phyloP scores from a whole-genome alignment of 176 grass and related monocot genomes.

The Oryza meridionalis region DNA sequence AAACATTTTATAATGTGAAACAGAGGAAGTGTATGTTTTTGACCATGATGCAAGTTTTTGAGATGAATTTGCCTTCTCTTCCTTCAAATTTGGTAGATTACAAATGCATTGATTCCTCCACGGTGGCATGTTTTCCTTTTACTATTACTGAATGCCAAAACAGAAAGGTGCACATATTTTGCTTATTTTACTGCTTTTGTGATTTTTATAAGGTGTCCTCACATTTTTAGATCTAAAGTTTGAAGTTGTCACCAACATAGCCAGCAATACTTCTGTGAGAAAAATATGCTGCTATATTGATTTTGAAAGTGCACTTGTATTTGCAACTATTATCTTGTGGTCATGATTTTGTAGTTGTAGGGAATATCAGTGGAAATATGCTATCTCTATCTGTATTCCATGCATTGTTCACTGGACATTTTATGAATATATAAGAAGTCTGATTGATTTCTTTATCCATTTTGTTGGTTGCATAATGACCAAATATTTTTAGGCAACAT shows the following conservation, averaged over 20 bases:
- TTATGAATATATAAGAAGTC: constrained; percentile 4
- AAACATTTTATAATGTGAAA: too few species aligned
- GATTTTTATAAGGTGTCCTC: background rate
- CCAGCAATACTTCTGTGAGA: background rate
- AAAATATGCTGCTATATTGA: background rate
- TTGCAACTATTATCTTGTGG: background rate
- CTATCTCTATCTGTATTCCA: constrained; percentile 15
- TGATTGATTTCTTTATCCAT: background rate
- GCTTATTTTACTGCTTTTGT: background rate
- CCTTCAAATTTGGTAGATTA: constrained; percentile 10
- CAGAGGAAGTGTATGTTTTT: background rate
- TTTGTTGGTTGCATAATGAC: constrained; percentile 32
- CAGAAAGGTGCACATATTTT: constrained; percentile 11
- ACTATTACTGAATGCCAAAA: constrained; percentile 11
- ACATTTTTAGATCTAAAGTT: background rate
- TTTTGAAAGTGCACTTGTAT: background rate
- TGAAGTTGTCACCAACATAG: background rate
- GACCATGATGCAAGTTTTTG: background rate
- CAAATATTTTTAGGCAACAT: constrained; percentile 65
- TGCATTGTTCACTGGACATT: constrained; percentile 19
- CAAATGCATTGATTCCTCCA: constrained; percentile 9
- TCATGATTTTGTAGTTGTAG: background rate
- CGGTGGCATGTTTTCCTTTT: background rate
- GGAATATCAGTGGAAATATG: constrained; percentile 9
- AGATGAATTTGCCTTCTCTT: constrained; percentile 15